A percentile compares a stretch with the other conserved stretches of the same genome.
phyloP scores from a whole-genome alignment of 2,329 filamentous ascomycete genomes.

The Pestalotiopsis sp. region DNA sequence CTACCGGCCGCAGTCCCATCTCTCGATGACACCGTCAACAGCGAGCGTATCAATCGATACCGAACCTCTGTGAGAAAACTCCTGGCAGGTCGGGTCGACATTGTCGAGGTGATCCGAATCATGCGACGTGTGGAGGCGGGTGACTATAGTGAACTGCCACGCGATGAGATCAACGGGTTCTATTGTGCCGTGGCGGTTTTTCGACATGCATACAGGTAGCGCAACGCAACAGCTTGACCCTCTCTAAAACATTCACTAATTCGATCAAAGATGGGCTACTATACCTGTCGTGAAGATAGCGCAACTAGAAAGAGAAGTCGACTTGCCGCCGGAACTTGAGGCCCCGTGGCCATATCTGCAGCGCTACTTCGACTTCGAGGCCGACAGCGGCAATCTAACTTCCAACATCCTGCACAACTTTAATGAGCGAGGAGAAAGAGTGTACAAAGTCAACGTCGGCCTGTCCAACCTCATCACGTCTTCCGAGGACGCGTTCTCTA shows the following conservation, averaged over 20 bases:
- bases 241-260: not conserved
- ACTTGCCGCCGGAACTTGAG: not conserved
- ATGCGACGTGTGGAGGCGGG: conserved; percentile 21
- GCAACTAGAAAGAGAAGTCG: not conserved
- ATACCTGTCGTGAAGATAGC: not conserved
- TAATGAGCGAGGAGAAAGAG: conserved; percentile 15
- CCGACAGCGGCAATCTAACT: not conserved
- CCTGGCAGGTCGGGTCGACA: not conserved
- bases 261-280: not conserved
- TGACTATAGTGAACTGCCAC: conserved; percentile 27
- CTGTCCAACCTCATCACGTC: conserved; percentile 27
- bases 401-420: conserved; percentile 26
- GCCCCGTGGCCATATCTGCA: not conserved
- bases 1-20: not conserved
- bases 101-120: too few relatives aligned
- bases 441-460: conserved; percentile 34
- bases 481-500: conserved; percentile 34
- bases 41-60: not conserved
- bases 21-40: not conserved
- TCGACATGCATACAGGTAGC: conserved; percentile 37
- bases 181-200: conserved; percentile 34
- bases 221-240: conserved; percentile 28
- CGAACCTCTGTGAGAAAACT: not conserved
- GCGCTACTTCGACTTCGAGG: not conserved
- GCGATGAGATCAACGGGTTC: conserved; percentile 36